Evolutionary conservation across 768 basidiomycete species (phyloP), one percentile per base, ranked within the genome.

Genomic region (Mycena kentingensis): DNA sequence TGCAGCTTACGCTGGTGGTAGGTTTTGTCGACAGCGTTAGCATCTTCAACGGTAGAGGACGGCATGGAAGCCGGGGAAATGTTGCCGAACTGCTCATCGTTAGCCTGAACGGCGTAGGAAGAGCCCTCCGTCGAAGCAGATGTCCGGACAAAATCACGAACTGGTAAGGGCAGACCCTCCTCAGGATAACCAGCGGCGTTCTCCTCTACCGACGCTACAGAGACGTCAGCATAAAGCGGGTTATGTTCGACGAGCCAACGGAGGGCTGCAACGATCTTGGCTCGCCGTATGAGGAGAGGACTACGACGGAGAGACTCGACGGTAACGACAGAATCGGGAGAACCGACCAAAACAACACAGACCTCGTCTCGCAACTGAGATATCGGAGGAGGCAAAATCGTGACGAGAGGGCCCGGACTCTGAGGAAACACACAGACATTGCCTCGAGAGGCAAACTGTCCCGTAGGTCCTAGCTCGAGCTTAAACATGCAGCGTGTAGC

Each of bases 381-480:
- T 12, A 61, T 28, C 27, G 60, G 57, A 5, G 54, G 54, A 43
- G 60, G 60, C 41, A 61, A 39, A 32, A 25, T 34, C 2, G 11
- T 43, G 16, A 28, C 18, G 2, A 61, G 35, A 18, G 48, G 28
- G 3, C 32, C 18, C 4, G 58, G 43, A 16, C 56, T 45, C 29
- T 61, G 60, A 2, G 60, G 53, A 7, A 59, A 41, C 2, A 55
- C 38, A 37, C 57, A 60, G 11, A 54, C 59, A 39, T 60, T 60
- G 5, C 58, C 58, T 7, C 50, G 34, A n/a, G 57, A 43, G 18
- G 59, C 59, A 54, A 54, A 58, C 39, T 60, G 59, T 2, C 57
- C 52, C 16, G 31, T 5, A n/a, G 50, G 55, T 3, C 57, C 55
- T 2, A 41, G 27, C 37, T 52, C 16, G 28, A 58, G 24, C 42